A percentile compares a stretch with the other conserved stretches of the same genome.
phyloP scores from a whole-genome alignment of 371 early-diverging fungal genomes.

The Coemansia sp. region DNA sequence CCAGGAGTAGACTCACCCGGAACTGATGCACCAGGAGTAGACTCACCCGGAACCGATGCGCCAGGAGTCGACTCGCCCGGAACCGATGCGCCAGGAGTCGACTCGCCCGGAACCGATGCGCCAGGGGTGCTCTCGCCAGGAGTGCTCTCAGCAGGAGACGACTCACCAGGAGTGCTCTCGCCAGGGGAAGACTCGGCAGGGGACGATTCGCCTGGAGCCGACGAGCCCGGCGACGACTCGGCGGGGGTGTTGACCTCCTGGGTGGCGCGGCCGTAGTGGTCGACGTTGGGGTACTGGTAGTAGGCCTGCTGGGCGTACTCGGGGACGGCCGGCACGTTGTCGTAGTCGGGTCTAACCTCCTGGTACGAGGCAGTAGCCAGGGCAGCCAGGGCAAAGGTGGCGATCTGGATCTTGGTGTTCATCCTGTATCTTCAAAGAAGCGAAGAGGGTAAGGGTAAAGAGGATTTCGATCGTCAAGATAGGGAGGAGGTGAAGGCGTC shows the following conservation, averaged over 20 bases:
- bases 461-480: neutral
- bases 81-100: neutral
- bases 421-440: slow-evolving; percentile 4
- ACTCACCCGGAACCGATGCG: slow-evolving; percentile 6
- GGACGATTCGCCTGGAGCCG: slow-evolving; percentile 7
- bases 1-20: slow-evolving; percentile 11
- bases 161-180: slow-evolving; percentile 9
- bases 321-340: slow-evolving; percentile 13
- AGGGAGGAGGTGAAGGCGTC: neutral
- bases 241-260: slow-evolving; percentile 29
- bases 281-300: slow-evolving; percentile 17
- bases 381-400: slow-evolving; percentile 41
- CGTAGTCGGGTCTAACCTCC: slow-evolving; percentile 30
- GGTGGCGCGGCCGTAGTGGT: slow-evolving; percentile 39
- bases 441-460: neutral
- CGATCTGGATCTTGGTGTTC: slow-evolving; percentile 48
- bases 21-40: slow-evolving; percentile 10
- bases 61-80: slow-evolving; percentile 12
- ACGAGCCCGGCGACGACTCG: neutral
- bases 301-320: slow-evolving; percentile 19
- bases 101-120: neutral
- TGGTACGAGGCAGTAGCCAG: slow-evolving; percentile 39
- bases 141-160: neutral
- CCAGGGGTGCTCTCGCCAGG: slow-evolving; percentile 5
- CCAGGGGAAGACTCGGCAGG: slow-evolving; percentile 11